Evolutionary conservation across 345 rosid species (phyloP), one percentile per base, ranked within the genome.

Genomic region (Cochlearia excelsa): DNA sequence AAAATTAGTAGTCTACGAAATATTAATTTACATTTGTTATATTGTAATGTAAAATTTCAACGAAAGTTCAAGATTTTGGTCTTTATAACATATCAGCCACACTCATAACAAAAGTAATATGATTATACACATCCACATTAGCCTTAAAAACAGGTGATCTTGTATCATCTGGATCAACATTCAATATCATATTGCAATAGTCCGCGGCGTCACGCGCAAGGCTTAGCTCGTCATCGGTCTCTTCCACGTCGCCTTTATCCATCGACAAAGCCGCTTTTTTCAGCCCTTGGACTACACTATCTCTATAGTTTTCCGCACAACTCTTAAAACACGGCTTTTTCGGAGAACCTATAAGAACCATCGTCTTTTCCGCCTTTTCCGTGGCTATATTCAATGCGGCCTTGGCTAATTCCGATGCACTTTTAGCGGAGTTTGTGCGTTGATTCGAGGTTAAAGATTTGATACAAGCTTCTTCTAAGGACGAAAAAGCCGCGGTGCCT

Each of bases 281-380:
- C 30, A 70, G 6, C 33, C 69, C 69, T n/a, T 63, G 50, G 0
- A 57, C 31, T 1, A 70, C 60, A 54, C 7, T 26, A 48, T 57
- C 69, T 1, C 8, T 51, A 51, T 70, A 63, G 37, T 64, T 70
- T 26, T 70, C 74, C 1, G 54, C 59, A 51, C 74, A 70, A 57
- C 74, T 70, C 38, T 70, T 70, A 45, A 57, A 63, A 58, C 69
- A 63, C 26, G 74, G 65, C 23, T 70, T 70, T 47, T 57, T 70
- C 0, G 74, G 74, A 30, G 59, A 51, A 26, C 65, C 74, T 0
- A 63, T 57, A 7, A 70, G 60, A 30, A 38, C 44, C 59, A 38
- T 34, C 3, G 65, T 57, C 8, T 10, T 3, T 7, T 63, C 31
- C n/a, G 69, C 60, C 60, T 63, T 70, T 11, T 63, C 65, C 9